phyloP scores from a whole-genome alignment of 495 filamentous ascomycete genomes.

The Penicillium canescens region DNA sequence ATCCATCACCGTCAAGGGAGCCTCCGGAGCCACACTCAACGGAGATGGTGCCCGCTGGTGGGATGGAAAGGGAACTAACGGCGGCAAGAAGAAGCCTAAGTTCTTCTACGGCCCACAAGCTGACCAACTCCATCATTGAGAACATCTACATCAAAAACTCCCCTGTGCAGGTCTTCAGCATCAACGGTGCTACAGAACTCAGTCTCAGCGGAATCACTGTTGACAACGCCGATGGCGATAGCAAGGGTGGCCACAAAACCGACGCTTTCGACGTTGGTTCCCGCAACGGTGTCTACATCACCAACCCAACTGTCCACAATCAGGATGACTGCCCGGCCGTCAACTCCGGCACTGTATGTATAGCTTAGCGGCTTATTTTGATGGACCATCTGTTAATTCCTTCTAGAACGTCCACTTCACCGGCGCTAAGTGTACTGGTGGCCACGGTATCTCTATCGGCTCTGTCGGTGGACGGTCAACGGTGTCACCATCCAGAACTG shows the following conservation, averaged over 20 bases:
- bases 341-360: slow-evolving; percentile 25
- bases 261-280: slow-evolving; percentile 61
- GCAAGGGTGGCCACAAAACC: slow-evolving; percentile 56
- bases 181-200: slow-evolving; percentile 27
- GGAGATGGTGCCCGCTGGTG: slow-evolving; percentile 48
- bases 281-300: slow-evolving; percentile 36
- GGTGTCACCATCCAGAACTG: too few relatives aligned
- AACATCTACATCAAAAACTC: slow-evolving; percentile 45
- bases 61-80: slow-evolving; percentile 51
- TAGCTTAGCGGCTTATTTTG: too few relatives aligned
- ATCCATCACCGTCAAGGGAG: slow-evolving; percentile 39
- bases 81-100: slow-evolving; percentile 37
- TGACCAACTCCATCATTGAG: slow-evolving; percentile 27
- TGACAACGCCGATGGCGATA: slow-evolving; percentile 44
- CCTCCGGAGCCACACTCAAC: slow-evolving; percentile 40
- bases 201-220: slow-evolving; percentile 35
- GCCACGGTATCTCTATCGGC: slow-evolving; percentile 50
- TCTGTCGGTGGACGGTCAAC: slow-evolving; percentile 39
- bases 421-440: slow-evolving; percentile 33
- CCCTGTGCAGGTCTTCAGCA: slow-evolving; percentile 42
- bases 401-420: too few relatives aligned
- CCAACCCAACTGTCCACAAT: slow-evolving; percentile 57
- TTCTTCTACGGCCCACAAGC: background rate
- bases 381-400: too few relatives aligned
- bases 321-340: slow-evolving; percentile 68